Percentiles rank a stretch among this genome's conserved stretches.
phyloP scores from a whole-genome alignment of 148 eudicot species.

The Amaranthus palmeri region DNA sequence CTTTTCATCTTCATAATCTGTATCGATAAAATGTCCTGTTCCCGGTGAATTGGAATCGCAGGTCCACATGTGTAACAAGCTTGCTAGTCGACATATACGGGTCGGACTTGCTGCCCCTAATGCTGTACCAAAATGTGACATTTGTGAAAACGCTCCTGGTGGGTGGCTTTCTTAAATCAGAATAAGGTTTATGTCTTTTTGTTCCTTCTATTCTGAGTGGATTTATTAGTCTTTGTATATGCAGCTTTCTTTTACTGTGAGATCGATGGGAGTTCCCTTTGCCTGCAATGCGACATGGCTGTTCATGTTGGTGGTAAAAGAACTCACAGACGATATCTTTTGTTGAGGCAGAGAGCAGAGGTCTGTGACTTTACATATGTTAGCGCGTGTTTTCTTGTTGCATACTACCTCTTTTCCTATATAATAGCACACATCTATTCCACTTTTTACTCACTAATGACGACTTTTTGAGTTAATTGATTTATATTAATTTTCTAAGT shows the following conservation, averaged over 20 bases:
- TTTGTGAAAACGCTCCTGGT: constrained; percentile 97
- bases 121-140: constrained; percentile 76
- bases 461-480: too few species aligned
- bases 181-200: constrained; percentile 2
- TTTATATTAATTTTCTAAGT: too few species aligned
- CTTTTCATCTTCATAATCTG: background rate
- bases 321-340: constrained; percentile 78
- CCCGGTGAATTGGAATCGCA: constrained; percentile 22
- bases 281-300: constrained; percentile 93
- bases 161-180: constrained; percentile 12
- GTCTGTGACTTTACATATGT: constrained; percentile 39
- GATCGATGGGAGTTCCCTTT: constrained; percentile 94
- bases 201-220: constrained; percentile 7
- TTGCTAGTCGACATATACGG: constrained; percentile 85
- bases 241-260: constrained; percentile 94
- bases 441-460: too few species aligned
- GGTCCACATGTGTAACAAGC: constrained; percentile 96
- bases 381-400: constrained; percentile 9
- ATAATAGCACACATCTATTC: too few species aligned
- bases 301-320: constrained; percentile 95
- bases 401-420: background rate
- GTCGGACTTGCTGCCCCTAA: constrained; percentile 92
- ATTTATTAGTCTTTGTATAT: constrained; percentile 21
- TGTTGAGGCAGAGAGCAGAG: constrained; percentile 84
- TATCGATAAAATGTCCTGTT: background rate